Conservation (phyloP, 2,329 filamentous ascomycete genomes). For the Microdochium bolleyi region DNA sequence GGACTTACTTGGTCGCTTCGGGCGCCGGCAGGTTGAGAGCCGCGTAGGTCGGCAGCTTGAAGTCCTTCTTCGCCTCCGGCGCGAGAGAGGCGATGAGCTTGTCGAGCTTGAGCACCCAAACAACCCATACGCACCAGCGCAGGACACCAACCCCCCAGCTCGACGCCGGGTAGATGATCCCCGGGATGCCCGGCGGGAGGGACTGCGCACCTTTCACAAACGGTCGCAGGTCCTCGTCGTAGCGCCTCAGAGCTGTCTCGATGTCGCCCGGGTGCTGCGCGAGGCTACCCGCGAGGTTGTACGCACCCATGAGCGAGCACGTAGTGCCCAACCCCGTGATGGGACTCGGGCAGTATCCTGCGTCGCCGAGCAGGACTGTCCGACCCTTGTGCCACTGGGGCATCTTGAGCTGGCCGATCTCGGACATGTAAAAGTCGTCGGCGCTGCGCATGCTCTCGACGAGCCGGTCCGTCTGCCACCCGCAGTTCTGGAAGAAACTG, state of each 20-base stretch:
- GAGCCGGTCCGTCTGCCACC: constrained; percentile 10
- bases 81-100: constrained; percentile 8
- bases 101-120: constrained; percentile 13
- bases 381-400: constrained; percentile 34
- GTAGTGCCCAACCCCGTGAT: constrained; percentile 45
- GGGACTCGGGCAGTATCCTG: constrained; percentile 39
- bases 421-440: constrained; percentile 37
- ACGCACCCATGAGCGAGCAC: constrained; percentile 38
- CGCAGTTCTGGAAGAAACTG: constrained; percentile 22
- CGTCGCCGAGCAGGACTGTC: constrained; percentile 45
- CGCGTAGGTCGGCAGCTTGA: constrained; percentile 15
- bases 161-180: constrained; percentile 10
- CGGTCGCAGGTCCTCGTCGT: constrained; percentile 34
- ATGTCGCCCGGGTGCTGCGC: constrained; percentile 18
- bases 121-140: constrained; percentile 12
- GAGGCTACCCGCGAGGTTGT: constrained; percentile 49
- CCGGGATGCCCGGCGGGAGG: constrained; percentile 9
- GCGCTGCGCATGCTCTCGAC: constrained; percentile 10
- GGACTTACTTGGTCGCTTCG: too few species aligned
- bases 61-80: constrained; percentile 12
- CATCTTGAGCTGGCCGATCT: constrained; percentile 35
- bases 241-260: constrained; percentile 26
- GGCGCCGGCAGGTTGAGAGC: constrained; percentile 10
- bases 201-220: constrained; percentile 33
- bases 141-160: constrained; percentile 11